Base-by-base conservation (phyloP, 495 filamentous ascomycete species). In the Penicillium lagena region DNA sequence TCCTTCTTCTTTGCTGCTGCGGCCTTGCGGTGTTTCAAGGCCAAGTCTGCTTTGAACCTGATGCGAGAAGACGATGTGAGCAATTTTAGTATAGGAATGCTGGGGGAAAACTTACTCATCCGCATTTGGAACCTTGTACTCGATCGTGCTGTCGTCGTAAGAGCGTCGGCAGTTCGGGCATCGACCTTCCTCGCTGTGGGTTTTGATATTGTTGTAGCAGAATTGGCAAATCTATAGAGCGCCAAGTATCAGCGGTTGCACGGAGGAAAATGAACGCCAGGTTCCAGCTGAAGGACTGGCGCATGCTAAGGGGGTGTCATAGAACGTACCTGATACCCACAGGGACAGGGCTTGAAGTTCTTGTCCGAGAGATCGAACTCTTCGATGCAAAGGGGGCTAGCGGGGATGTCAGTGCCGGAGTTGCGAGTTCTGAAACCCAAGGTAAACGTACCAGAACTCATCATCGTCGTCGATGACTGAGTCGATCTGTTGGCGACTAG, bases 381-480 rank as follows among this genome's bases (percentile, higher is more conserved):
- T 72, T 99, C 94, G 63, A 99, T 93, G 70, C 94, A 99, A 37
- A 99, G 85, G 57, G 94, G 94, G 66, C 88, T 93, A 22, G 56
- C 30, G 37, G 35, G 30, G 33, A 12, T 22, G 53, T 64, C 31
- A 61, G 52, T 36, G 37, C 32, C 29, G 17, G 37, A 31, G 29
- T 40, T 29, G 27, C 45, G 15, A 22, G 11, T 4, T 41, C 15
- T 40, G 36, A 33, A 29, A 15, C 32, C 38, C 11, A n/a, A 8
- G 30, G 9, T 14, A 29, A 1, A 62, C 81, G 59, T 76, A 94
- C 89, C 89, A 95, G 52, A 79, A 82, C 57, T 96, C 90, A 59
- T 96, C 93, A 52, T 95, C 89, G 57, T 97, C 94, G 55, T 99
- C 94, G 64, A 97, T 89, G 75, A 95, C 94, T 55, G 84, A 87